Percentiles rank a stretch among this genome's conserved stretches.
These are phyloP conservation scores for Wickerhamomyces silvicola DNA, from an alignment of 805 yeast genomes.

Conservation along the genomic window DNA sequence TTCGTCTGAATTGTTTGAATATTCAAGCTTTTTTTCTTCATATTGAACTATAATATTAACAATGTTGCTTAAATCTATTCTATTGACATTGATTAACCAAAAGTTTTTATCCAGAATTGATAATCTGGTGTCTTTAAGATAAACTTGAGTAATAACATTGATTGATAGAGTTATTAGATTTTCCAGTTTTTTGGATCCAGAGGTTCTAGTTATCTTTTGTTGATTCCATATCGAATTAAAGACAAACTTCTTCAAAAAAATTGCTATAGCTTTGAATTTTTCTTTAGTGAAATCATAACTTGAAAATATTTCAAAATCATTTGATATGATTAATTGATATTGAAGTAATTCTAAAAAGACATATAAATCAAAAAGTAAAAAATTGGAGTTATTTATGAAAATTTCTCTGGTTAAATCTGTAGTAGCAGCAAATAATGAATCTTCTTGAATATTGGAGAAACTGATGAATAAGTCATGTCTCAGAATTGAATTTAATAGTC, in stretches of 20 bases:
- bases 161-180: constrained; percentile 33
- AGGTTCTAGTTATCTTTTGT: constrained; percentile 3
- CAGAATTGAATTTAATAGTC: constrained; percentile 26
- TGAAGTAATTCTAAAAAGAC: constrained; percentile 58
- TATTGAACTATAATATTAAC: constrained; percentile 34
- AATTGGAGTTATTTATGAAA: constrained; percentile 6
- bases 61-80: constrained; percentile 29
- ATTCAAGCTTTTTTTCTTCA: constrained; percentile 29
- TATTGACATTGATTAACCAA: constrained; percentile 42
- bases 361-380: constrained; percentile 30
- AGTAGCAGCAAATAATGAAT: constrained; percentile 4
- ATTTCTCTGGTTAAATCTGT: constrained; percentile 1
- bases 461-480: constrained; percentile 14
- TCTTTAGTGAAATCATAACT: constrained; percentile 32
- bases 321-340: constrained; percentile 59
- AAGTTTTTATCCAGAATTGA: constrained; percentile 40
- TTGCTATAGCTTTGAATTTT: constrained; percentile 33
- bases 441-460: constrained; percentile 6
- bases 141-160: constrained; percentile 56
- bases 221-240: constrained; percentile 41
- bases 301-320: constrained; percentile 52
- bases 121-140: constrained; percentile 59
- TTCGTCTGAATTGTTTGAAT: constrained; percentile 18
- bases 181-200: constrained; percentile 5
- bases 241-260: constrained; percentile 44